A percentile compares a stretch with the other conserved stretches of the same genome.
Evolutionary conservation across 2,329 filamentous ascomycete species (phyloP).

Genomic region (Didymellaceae sp.): DNA sequence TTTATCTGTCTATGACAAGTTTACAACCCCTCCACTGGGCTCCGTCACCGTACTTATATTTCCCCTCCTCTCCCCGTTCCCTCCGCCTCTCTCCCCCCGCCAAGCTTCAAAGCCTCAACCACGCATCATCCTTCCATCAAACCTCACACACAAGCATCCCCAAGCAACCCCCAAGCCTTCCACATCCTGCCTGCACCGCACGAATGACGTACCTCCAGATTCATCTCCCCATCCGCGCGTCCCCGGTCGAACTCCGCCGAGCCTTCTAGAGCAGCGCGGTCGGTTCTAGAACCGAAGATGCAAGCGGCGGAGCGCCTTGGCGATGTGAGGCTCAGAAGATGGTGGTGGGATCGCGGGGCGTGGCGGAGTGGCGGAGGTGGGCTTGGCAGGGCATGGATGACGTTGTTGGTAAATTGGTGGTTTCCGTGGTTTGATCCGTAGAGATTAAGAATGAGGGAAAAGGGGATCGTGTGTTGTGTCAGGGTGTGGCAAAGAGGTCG

Average conservation of each 20-base stretch:
- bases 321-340: neutral
- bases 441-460: too few relatives aligned
- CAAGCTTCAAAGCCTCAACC: constrained; percentile 10
- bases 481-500: too few relatives aligned
- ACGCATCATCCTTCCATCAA: constrained; percentile 16
- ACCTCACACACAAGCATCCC: constrained; percentile 10
- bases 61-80: too few relatives aligned
- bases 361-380: neutral
- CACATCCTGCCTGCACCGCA: constrained; percentile 15
- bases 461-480: too few relatives aligned
- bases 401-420: too few relatives aligned
- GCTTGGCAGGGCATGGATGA: too few relatives aligned
- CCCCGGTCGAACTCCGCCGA: constrained; percentile 1
- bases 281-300: constrained; percentile 18
- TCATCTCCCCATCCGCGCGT: neutral
- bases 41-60: too few relatives aligned
- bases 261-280: constrained; percentile 7
- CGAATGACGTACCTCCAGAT: constrained; percentile 26
- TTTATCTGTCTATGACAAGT: neutral
- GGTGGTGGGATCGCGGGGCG: neutral
- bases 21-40: too few relatives aligned
- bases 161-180: constrained; percentile 14
- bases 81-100: too few relatives aligned
- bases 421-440: too few relatives aligned
- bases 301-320: neutral